Percentiles rank a stretch among this genome's conserved stretches.
These are phyloP conservation scores for Lodderomyces orthopsilosis DNA, from an alignment of 1,139 yeast species.

Conservation along the genomic window DNA sequence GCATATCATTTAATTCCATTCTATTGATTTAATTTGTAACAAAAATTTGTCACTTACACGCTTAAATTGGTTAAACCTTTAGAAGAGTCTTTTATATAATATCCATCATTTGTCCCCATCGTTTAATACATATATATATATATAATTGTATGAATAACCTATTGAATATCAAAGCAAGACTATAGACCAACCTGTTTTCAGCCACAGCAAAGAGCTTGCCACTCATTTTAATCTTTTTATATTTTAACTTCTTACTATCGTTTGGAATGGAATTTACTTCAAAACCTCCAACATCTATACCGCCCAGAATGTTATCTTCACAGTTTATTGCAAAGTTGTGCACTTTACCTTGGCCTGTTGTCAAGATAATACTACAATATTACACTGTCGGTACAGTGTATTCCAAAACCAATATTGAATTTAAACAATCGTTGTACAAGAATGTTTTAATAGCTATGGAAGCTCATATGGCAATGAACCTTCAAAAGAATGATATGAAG, in stretches of 20 bases:
- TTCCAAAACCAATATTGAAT: constrained; percentile 29
- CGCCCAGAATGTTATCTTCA: constrained; percentile 10
- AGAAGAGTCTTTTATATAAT: too few species aligned
- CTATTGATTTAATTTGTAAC: too few species aligned
- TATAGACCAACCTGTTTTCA: too few species aligned
- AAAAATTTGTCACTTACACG: too few species aligned
- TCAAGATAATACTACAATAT: constrained; percentile 22
- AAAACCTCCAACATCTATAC: neutral
- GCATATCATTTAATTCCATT: too few species aligned
- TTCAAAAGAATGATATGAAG: constrained; percentile 14
- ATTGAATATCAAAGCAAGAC: too few species aligned
- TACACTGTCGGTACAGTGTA: constrained; percentile 34
- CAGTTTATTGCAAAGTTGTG: constrained; percentile 11
- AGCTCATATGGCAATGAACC: constrained; percentile 25
- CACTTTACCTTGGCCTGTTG: constrained; percentile 21
- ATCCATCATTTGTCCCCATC: too few species aligned
- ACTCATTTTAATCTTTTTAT: neutral
- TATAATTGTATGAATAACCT: too few species aligned
- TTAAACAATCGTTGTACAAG: constrained; percentile 27
- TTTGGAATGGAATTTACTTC: neutral
- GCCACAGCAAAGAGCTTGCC: neutral
- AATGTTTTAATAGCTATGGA: constrained; percentile 28
- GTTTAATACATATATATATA: too few species aligned
- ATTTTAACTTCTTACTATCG: neutral
- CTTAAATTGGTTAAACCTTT: too few species aligned